Percentiles rank a stretch among this genome's conserved stretches.
phyloP scores from a whole-genome alignment of 371 early-diverging fungal genomes.

The Mortierella sp. region DNA sequence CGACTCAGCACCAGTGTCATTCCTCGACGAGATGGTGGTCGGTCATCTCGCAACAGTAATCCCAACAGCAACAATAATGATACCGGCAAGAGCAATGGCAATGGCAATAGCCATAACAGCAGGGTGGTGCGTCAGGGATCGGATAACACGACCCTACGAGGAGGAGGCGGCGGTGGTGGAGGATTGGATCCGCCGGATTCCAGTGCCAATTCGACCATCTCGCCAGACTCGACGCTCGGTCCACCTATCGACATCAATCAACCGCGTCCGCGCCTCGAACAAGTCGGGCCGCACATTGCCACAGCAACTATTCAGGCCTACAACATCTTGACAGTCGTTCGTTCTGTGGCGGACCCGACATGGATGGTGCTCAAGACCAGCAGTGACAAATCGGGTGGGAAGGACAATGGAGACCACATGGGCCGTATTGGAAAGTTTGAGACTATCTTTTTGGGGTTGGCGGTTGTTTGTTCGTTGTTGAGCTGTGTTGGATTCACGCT shows the following conservation, averaged over 20 bases:
- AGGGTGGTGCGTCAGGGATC: not conserved
- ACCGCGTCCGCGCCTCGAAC: constrained; percentile 28
- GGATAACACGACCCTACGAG: not conserved
- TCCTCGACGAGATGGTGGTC: not conserved
- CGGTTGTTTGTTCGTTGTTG: constrained; percentile 12
- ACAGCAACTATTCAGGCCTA: constrained; percentile 46
- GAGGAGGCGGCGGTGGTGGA: not conserved
- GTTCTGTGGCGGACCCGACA: constrained; percentile 41
- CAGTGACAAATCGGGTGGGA: constrained; percentile 19
- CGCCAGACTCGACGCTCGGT: not conserved
- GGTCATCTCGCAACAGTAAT: not conserved
- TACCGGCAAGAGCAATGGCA: not conserved
- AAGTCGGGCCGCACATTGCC: constrained; percentile 30
- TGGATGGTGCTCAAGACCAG: constrained; percentile 42
- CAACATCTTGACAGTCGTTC: constrained; percentile 44
- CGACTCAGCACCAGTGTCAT: not conserved
- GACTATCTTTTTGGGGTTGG: not conserved
- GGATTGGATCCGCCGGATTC: not conserved
- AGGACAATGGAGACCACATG: constrained; percentile 4
- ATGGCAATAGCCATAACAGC: not conserved
- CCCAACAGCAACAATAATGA: not conserved
- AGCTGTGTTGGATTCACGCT: constrained; percentile 19
- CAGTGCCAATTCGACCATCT: not conserved
- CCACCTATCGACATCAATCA: not conserved
- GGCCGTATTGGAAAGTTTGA: constrained; percentile 15